Percentiles rank a stretch among this genome's conserved stretches.
Evolutionary conservation across 2,329 filamentous ascomycete species (phyloP).

Genomic region (Exophiala mesophila): DNA sequence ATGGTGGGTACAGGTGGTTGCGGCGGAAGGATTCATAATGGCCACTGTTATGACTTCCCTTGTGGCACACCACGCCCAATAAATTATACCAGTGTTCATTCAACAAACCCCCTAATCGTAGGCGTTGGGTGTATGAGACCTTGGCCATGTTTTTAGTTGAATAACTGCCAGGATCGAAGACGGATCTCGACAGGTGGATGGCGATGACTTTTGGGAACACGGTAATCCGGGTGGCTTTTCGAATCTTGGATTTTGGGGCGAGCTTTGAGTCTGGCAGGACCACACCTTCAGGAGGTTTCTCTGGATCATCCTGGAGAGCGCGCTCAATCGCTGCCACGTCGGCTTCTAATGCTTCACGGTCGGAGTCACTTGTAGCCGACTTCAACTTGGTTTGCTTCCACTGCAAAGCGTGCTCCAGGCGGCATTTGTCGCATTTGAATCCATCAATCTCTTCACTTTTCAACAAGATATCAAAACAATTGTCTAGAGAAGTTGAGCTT

Average conservation of each 20-base stretch:
- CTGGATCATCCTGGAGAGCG: conserved; percentile 75
- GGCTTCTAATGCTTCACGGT: conserved; percentile 48
- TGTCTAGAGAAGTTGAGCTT: conserved; percentile 71
- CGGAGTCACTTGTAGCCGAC: conserved; percentile 50
- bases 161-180: conserved; percentile 70
- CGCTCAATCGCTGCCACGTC: conserved; percentile 62
- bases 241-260: conserved; percentile 77
- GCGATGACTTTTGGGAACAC: conserved; percentile 84
- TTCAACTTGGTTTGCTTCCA: conserved; percentile 57
- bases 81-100: conserved; percentile 77
- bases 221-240: conserved; percentile 81
- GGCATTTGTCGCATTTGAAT: conserved; percentile 91
- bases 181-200: conserved; percentile 87
- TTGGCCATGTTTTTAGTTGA: conserved; percentile 94
- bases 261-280: conserved; percentile 67
- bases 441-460: conserved; percentile 96
- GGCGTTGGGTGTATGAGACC: conserved; percentile 81
- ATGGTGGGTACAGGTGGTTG: conserved; percentile 74
- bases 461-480: conserved; percentile 89
- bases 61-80: conserved; percentile 84
- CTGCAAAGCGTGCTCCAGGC: conserved; percentile 72
- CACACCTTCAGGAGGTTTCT: conserved; percentile 67
- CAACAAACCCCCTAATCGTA: conserved; percentile 75
- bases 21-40: conserved; percentile 96
- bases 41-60: conserved; percentile 90